Percentiles rank a stretch among this genome's conserved stretches.
Evolutionary conservation across 768 basidiomycete species (phyloP).

Genomic region (Sporobolomyces pararoseus): DNA sequence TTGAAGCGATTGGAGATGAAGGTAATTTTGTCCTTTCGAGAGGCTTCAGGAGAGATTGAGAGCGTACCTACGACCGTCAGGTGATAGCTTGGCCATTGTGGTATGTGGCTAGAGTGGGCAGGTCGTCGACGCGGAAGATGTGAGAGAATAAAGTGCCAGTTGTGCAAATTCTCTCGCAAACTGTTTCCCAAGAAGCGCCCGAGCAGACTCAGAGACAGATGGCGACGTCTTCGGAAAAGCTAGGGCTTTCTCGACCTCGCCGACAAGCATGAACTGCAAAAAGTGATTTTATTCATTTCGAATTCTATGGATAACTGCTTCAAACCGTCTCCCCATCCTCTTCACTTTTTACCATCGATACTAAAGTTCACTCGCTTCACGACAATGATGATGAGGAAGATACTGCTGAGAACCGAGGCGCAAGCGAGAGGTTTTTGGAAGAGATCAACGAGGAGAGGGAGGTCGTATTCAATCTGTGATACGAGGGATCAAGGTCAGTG

Average conservation of each 20-base stretch:
- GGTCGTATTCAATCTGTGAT: conserved; percentile 76
- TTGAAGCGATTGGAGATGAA: background rate
- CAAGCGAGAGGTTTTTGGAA: conserved; percentile 81
- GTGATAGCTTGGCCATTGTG: conserved; percentile 5
- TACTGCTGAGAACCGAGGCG: conserved; percentile 62
- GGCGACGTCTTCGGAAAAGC: too few relatives aligned
- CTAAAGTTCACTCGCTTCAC: conserved; percentile 58
- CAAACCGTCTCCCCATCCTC: background rate
- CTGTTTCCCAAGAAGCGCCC: too few relatives aligned
- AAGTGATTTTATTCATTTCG: background rate
- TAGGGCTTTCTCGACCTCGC: too few relatives aligned
- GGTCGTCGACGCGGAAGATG: too few relatives aligned
- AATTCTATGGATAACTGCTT: background rate
- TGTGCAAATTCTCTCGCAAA: background rate
- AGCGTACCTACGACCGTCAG: conserved; percentile 11
- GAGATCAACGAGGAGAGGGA: conserved; percentile 61
- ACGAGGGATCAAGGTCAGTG: too few relatives aligned
- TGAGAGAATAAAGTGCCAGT: too few relatives aligned
- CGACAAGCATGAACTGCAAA: background rate
- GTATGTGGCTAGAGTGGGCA: background rate
- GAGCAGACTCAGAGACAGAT: too few relatives aligned
- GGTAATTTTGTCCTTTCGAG: too few relatives aligned
- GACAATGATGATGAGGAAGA: conserved; percentile 59
- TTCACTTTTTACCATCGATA: conserved; percentile 48
- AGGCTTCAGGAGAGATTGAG: background rate